Base-by-base conservation (phyloP, 495 filamentous ascomycete genomes). In the Aspergillus heteromorphus region DNA sequence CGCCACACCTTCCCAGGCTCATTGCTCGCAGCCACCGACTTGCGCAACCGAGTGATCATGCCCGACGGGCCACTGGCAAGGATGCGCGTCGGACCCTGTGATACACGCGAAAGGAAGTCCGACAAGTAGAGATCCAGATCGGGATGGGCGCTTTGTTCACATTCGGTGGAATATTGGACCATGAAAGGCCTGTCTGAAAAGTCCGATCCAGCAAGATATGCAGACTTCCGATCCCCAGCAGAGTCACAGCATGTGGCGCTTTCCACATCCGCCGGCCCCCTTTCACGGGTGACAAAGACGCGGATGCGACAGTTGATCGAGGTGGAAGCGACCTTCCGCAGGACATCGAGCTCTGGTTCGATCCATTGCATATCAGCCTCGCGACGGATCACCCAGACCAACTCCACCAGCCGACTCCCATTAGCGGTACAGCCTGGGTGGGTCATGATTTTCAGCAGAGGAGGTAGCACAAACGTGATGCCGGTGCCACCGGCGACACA, bases 401-500 rank as follows among this genome's bases (percentile, higher is more conserved):
- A 74, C 45, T 83, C 79, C 4, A 87, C n/a, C 23, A 48, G 56
- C 14, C 63, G 70, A 16, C 74, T 58, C 19, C 63, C 64, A n/a
- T n/a, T n/a, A n/a, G n/a, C n/a, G 54, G 48, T 51, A 50, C 42
- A 62, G 48, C 49, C 65, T 30, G 48, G 36, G 13, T 69, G 62
- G n/a, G 68, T 58, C 14, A 70, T 62, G 18, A 83, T 56, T 0
- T 70, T 59, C 8, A 81, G 71, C 1, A 85, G 62, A 0, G 83
- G 62, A 0, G 84, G 83, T 0, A 87, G 72, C 2, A 83, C 76
- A 57, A 82, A 87, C 0, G 83, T 78, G 31, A 86, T 79, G 4
- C 84, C 84, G 0, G 84, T 87, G 8, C 86, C 83, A 27, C 85
- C 83, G 4, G 84, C 83, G 1, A 87, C 66, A 53, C 77, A 82